Evolutionary conservation across 306 rosid genomes (phyloP), one percentile per base, ranked within the genome.

Genomic region (Lathyrus aphaca): DNA sequence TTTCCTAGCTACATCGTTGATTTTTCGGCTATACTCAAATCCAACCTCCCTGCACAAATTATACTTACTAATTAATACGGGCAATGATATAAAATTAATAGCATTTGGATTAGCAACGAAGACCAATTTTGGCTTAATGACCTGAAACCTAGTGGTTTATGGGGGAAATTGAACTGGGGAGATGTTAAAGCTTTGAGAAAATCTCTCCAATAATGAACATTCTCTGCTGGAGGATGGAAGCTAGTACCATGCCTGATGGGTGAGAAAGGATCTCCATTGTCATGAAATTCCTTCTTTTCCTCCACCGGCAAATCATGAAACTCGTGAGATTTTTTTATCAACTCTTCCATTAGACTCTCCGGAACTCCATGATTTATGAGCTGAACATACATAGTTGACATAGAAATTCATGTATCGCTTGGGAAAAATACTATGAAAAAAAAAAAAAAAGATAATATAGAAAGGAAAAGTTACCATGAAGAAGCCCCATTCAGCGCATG

Each of bases 171-270:
- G 69, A 81, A 83, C 4, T 76, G 23, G 0, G 85, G 91, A 19
- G 38, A 61, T 2, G 79, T 64, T 10, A 67, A 25, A 9, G 55
- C 72, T 42, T 81, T 86, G 54, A 86, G 78, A 45, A 49, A 86
- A 46, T 86, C 95, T 61, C 95, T 86, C 95, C 95, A 86, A 40
- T 48, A 88, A 23, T 75, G 72, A 39, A 82, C 79, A 16, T 76
- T 49, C 10, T 88, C 95, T 3, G 56, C 63, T 8, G 77, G 48
- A 14, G 82, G 62, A 69, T 65, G 61, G 72, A 84, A 78, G 85
- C 95, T 88, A 15, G 91, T 88, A 12, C 95, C 95, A 11, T 54
- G 75, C 13, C 95, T 76, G 2, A 88, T 83, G 6, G 95, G 87
- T 8, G 79, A 55, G 59, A 68, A 63, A 27, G 87, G 77, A 1